Conservation (phyloP, 1,284 basidiomycete genomes). For the Pseudozyma tsukubaensis region DNA sequence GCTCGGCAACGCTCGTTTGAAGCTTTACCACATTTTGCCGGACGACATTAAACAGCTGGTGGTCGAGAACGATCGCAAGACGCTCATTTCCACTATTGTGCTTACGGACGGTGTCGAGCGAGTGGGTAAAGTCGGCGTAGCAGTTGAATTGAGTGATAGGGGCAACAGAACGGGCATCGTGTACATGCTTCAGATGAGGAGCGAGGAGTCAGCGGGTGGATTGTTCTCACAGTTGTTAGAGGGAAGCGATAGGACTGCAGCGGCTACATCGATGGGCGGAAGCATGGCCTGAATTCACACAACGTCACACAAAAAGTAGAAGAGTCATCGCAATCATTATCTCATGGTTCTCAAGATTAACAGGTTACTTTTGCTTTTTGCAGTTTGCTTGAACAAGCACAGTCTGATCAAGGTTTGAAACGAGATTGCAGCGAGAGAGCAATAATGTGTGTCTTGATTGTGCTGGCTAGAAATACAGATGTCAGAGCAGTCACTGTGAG, state of each 20-base stretch:
- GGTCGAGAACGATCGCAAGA: slow-evolving; percentile 85
- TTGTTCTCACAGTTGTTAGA: slow-evolving; percentile 87
- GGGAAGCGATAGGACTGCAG: slow-evolving; percentile 79
- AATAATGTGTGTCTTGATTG: too few species aligned
- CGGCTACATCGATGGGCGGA: slow-evolving; percentile 25
- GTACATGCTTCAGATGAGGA: slow-evolving; percentile 86
- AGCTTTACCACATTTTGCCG: slow-evolving; percentile 81
- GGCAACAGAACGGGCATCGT: slow-evolving; percentile 92
- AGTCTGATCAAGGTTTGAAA: too few species aligned
- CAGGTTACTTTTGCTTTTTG: too few species aligned
- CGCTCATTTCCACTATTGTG: slow-evolving; percentile 90
- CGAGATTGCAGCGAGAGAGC: too few species aligned
- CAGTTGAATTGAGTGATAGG: slow-evolving; percentile 91
- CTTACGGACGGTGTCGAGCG: slow-evolving; percentile 95
- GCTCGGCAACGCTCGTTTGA: slow-evolving; percentile 86
- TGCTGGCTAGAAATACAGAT: too few species aligned
- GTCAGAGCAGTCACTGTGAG: too few species aligned
- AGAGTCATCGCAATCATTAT: too few species aligned
- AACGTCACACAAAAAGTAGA: background rate
- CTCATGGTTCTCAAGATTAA: too few species aligned
- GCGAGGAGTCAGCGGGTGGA: slow-evolving; percentile 84
- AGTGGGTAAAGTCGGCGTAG: slow-evolving; percentile 96
- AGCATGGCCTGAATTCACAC: slow-evolving; percentile 10
- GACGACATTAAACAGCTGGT: slow-evolving; percentile 95
- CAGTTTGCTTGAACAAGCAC: too few species aligned